Conservation (phyloP, 257 asterid genomes). For the Striga asiatica region DNA sequence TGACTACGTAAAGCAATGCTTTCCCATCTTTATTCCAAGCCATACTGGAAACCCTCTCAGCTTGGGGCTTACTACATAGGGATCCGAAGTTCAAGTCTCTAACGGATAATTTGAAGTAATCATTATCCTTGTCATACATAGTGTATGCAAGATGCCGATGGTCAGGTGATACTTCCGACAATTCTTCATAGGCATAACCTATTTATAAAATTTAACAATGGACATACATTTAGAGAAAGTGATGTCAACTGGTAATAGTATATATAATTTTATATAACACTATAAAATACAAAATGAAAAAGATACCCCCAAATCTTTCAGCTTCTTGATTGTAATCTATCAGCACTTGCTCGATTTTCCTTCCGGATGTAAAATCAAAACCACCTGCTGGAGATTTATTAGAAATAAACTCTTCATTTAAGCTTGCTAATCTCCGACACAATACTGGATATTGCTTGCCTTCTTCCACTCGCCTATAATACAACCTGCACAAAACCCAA, state of each 20-base stretch:
- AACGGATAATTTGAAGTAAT: conserved; percentile 59
- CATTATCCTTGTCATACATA: conserved; percentile 86
- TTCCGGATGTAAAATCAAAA: conserved; percentile 81
- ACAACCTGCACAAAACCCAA: conserved; percentile 61
- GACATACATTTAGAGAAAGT: background rate
- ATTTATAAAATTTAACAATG: background rate
- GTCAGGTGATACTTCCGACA: conserved; percentile 92
- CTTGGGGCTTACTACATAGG: conserved; percentile 67
- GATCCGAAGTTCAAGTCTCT: conserved; percentile 80
- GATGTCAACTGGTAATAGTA: background rate
- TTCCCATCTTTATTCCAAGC: conserved; percentile 95
- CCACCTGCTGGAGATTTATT: conserved; percentile 86
- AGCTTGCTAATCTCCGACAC: conserved; percentile 79
- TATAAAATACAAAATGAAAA: background rate
- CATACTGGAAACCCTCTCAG: conserved; percentile 63
- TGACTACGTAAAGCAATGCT: conserved; percentile 68
- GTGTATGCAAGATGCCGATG: conserved; percentile 91
- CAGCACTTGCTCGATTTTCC: conserved; percentile 83
- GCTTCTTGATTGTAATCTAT: conserved; percentile 94
- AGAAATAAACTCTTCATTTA: conserved; percentile 72
- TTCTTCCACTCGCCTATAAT: conserved; percentile 83
- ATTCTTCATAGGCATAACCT: conserved; percentile 88
- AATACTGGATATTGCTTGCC: conserved; percentile 81
- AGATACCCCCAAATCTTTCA: conserved; percentile 73
- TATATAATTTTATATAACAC: background rate